A percentile compares a stretch with the other conserved stretches of the same genome.
These are phyloP conservation scores for Penicillium lividum DNA, from an alignment of 495 filamentous ascomycete species.

Conservation along the genomic window DNA sequence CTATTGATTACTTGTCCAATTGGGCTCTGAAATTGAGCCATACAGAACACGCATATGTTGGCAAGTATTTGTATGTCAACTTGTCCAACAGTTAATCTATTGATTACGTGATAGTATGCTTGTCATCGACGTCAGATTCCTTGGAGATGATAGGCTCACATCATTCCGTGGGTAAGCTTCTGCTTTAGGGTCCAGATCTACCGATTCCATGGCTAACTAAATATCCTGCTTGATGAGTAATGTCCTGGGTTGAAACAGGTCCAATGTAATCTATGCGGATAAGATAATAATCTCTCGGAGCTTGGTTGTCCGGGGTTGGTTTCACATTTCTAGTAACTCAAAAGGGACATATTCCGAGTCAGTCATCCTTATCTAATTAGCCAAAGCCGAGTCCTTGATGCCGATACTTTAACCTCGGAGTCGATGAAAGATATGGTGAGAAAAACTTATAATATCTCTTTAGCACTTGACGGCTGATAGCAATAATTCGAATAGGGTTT, in stretches of 20 bases:
- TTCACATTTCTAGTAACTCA: constrained; percentile 3
- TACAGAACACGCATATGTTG: background rate
- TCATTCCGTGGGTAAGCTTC: background rate
- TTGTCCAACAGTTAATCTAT: background rate
- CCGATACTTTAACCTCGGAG: too few species aligned
- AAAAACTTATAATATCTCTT: too few species aligned
- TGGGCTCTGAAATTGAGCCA: too few species aligned
- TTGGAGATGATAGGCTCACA: background rate
- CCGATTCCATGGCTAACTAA: too few species aligned
- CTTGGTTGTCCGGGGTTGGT: constrained; percentile 1
- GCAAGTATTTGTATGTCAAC: background rate
- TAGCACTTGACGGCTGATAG: too few species aligned
- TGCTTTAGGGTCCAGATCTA: too few species aligned
- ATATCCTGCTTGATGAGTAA: background rate
- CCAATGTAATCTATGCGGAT: background rate
- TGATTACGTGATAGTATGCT: background rate
- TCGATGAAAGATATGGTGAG: too few species aligned
- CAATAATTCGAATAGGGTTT: background rate
- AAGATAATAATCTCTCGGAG: background rate
- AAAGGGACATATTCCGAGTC: background rate
- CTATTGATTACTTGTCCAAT: too few species aligned
- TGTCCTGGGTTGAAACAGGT: background rate
- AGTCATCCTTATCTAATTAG: background rate
- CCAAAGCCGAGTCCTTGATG: too few species aligned
- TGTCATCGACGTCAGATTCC: background rate